Base-by-base conservation (phyloP, 176 grass and related monocot species). In the Pharus latifolius region DNA sequence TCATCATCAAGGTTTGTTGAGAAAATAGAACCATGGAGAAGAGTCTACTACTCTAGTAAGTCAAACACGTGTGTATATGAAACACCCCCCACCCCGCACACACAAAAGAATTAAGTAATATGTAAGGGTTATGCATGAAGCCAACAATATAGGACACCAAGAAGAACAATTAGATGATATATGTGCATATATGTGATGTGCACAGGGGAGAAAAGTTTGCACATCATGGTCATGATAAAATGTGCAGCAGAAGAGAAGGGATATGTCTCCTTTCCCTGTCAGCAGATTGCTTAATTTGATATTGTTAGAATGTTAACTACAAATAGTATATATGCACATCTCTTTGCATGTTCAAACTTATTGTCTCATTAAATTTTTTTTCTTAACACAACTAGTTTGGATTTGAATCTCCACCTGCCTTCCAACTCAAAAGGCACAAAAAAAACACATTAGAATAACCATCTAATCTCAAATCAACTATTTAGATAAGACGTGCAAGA, bases 161-260 rank as follows among this genome's bases (percentile, higher is more conserved):
- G n/a, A n/a, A n/a, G n/a, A n/a, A n/a, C n/a, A n/a, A n/a, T n/a
- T n/a, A n/a, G n/a, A n/a, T n/a, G n/a, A n/a, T n/a, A n/a, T n/a
- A n/a, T n/a, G n/a, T n/a, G n/a, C n/a, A n/a, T n/a, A 18, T 27
- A 73, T 58, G 9, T 23, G 22, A 19, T 26, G 43, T n/a, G n/a
- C n/a, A 48, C 16, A 66, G 35, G 58, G 64, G 26, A 38, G 23
- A 38, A 40, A 57, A 40, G 50, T 40, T 67, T 49, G 31, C 17
- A 57, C 24, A 66, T 74, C 69, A 67, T 49, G 51, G 34, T 58
- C 50, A 27, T 5, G 23, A 66, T 58, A n/a, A 64, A 47, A 37
- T 81, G 50, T 38, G 58, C 25, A 37, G 58, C n/a, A 48, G 37
- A 73, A 41, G 27, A 10, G 24, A 50, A 10, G n/a, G n/a, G n/a